A percentile compares a stretch with the other conserved stretches of the same genome.
Evolutionary conservation across 108 stramenopile species (phyloP).

Genomic region (Asterionellopsis glacialis): DNA sequence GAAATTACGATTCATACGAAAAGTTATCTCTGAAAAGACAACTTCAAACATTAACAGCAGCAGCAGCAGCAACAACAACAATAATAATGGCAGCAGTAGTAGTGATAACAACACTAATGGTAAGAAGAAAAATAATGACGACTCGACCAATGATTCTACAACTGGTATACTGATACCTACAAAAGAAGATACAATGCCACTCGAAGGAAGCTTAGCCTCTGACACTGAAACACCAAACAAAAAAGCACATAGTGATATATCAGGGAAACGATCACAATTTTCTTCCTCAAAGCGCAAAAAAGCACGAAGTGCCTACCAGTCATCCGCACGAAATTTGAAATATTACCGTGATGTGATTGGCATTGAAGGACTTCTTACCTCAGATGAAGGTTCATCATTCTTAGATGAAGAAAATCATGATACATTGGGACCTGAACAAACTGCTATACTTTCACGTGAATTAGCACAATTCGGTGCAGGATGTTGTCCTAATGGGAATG

Average conservation of each 20-base stretch:
- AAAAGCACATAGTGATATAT: too few relatives aligned
- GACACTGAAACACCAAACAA: conserved; percentile 10
- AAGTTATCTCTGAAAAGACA: not conserved
- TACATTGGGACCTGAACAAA: conserved; percentile 71
- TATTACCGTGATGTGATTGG: too few relatives aligned
- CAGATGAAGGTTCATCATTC: conserved; percentile 11
- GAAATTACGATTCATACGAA: conserved; percentile 64
- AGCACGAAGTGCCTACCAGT: too few relatives aligned
- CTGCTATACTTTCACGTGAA: conserved; percentile 74
- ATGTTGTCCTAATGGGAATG: conserved; percentile 76
- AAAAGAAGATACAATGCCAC: not conserved
- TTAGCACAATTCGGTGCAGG: conserved; percentile 78
- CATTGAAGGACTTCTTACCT: not conserved
- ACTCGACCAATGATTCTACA: not conserved
- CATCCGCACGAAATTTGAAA: too few relatives aligned
- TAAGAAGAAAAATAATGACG: not conserved
- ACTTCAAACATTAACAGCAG: too few relatives aligned
- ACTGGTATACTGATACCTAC: not conserved
- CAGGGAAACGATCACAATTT: too few relatives aligned
- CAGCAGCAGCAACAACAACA: not conserved
- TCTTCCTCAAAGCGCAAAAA: too few relatives aligned
- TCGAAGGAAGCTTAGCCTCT: not conserved
- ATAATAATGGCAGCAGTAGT: not conserved
- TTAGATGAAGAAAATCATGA: too few relatives aligned
- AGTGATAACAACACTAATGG: not conserved